Evolutionary conservation across 768 basidiomycete species (phyloP).

Genomic region (Leucocoprinus leucothites): DNA sequence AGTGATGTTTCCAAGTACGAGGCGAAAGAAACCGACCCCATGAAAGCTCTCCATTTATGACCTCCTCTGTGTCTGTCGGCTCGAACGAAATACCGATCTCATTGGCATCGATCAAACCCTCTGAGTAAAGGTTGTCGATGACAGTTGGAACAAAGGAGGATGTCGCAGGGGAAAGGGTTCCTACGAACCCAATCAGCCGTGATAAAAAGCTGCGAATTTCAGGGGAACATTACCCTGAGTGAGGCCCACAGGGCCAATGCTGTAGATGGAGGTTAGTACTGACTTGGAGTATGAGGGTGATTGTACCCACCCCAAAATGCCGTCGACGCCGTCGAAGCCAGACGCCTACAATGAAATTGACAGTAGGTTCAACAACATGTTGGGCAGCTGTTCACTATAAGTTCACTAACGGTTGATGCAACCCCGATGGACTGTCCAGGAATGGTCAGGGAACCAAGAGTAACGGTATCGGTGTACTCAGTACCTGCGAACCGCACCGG

Average conservation of each 20-base stretch:
- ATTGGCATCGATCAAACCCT: slow-evolving; percentile 36
- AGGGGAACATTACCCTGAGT: slow-evolving; percentile 37
- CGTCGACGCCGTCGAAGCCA: slow-evolving; percentile 53
- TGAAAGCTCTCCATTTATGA: slow-evolving; percentile 49
- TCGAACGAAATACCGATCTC: slow-evolving; percentile 50
- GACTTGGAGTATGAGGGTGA: not conserved
- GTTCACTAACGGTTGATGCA: slow-evolving; percentile 31
- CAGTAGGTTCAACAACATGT: not conserved
- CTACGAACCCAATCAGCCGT: slow-evolving; percentile 13
- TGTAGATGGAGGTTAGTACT: not conserved
- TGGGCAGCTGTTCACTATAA: not conserved
- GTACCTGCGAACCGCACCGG: slow-evolving; percentile 25
- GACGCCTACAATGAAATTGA: slow-evolving; percentile 17
- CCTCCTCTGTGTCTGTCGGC: slow-evolving; percentile 35
- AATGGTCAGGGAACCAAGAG: slow-evolving; percentile 48
- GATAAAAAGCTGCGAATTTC: not conserved
- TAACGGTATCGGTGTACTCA: slow-evolving; percentile 52
- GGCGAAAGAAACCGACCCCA: slow-evolving; percentile 35
- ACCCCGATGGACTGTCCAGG: slow-evolving; percentile 62
- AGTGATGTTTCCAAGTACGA: not conserved
- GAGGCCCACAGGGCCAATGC: slow-evolving; percentile 58
- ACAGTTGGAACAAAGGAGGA: slow-evolving; percentile 46
- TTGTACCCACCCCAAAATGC: slow-evolving; percentile 55
- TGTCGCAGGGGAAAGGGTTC: slow-evolving; percentile 29
- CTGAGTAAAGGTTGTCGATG: slow-evolving; percentile 47